Percentiles rank a stretch among this genome's conserved stretches.
phyloP scores from a whole-genome alignment of 2,329 filamentous ascomycete genomes.

The Coniochaeta hoffmannii region DNA sequence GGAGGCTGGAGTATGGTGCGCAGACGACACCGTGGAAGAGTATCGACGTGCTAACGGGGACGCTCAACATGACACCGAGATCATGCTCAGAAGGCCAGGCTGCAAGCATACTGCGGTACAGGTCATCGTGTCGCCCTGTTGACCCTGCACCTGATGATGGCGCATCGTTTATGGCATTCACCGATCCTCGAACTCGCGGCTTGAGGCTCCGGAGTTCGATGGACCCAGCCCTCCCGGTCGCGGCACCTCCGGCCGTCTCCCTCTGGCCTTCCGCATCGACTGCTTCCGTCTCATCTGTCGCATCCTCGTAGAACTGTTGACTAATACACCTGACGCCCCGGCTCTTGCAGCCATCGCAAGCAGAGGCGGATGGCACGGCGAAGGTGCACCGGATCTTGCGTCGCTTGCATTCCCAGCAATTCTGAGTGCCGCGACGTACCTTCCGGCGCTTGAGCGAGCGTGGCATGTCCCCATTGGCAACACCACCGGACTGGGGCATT shows the following conservation, averaged over 20 bases:
- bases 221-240: no score
- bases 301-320: conserved; percentile 35
- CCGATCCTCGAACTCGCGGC: no score
- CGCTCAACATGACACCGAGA: conserved; percentile 24
- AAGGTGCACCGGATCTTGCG: conserved; percentile 45
- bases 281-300: conserved; percentile 16
- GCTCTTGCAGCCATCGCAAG: conserved; percentile 39
- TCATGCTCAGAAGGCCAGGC: conserved; percentile 31
- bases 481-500: not conserved
- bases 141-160: no score
- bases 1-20: conserved; percentile 18
- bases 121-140: conserved; percentile 27
- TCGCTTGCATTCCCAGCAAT: conserved; percentile 52
- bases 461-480: not conserved
- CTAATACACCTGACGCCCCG: conserved; percentile 35
- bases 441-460: not conserved
- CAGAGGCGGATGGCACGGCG: conserved; percentile 21
- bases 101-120: conserved; percentile 13
- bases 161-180: no score
- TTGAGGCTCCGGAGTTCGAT: no score
- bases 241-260: no score
- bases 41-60: conserved; percentile 21
- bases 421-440: conserved; percentile 27
- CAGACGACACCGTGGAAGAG: conserved; percentile 29
- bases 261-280: no score